Conservation (phyloP, 495 filamentous ascomycete species). For the Hypoxylon cercidicola region DNA sequence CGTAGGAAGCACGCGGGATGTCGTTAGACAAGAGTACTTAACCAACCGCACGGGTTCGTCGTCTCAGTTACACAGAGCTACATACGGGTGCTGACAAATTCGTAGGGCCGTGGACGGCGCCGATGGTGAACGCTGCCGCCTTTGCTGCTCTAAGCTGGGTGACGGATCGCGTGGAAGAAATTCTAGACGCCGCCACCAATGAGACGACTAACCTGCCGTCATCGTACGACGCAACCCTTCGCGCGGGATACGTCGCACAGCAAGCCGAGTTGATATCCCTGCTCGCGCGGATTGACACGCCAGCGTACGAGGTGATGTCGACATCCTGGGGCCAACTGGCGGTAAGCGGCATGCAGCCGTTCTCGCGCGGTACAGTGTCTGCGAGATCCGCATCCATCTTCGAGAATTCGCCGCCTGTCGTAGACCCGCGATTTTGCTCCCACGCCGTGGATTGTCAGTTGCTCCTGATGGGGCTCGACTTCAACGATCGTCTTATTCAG, state of each 20-base stretch:
- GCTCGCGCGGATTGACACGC: slow-evolving; percentile 48
- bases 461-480: slow-evolving; percentile 49
- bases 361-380: slow-evolving; percentile 39
- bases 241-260: slow-evolving; percentile 55
- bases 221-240: slow-evolving; percentile 49
- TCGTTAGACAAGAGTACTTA: slow-evolving; percentile 46
- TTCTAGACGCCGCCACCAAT: slow-evolving; percentile 36
- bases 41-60: slow-evolving; percentile 48
- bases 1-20: slow-evolving; percentile 41
- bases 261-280: slow-evolving; percentile 45
- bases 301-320: slow-evolving; percentile 53
- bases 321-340: slow-evolving; percentile 53
- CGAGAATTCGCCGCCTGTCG: slow-evolving; percentile 34
- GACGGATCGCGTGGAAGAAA: slow-evolving; percentile 21
- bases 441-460: slow-evolving; percentile 55
- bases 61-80: not conserved
- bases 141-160: slow-evolving; percentile 50
- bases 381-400: slow-evolving; percentile 41
- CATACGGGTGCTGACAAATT: slow-evolving; percentile 8
- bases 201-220: slow-evolving; percentile 44
- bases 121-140: slow-evolving; percentile 52
- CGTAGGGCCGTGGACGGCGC: slow-evolving; percentile 54
- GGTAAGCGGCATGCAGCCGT: slow-evolving; percentile 41
- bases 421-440: slow-evolving; percentile 52
- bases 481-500: slow-evolving; percentile 48